Conservation (phyloP, 192 early-diverging fungal genomes). For the Coemansia sp. region DNA sequence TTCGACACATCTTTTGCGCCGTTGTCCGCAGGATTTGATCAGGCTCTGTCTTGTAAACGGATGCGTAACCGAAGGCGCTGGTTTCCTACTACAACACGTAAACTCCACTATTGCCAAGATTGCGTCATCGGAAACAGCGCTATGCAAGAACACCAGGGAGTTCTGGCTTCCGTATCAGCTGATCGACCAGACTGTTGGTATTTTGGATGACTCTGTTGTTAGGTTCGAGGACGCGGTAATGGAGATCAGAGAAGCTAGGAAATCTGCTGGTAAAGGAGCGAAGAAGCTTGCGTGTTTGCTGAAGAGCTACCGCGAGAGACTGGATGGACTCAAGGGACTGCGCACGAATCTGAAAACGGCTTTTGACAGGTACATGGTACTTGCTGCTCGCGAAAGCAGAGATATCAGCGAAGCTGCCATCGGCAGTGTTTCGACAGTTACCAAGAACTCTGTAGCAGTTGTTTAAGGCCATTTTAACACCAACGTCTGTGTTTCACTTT, state of each 20-base stretch:
- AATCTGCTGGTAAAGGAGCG: constrained; percentile 7
- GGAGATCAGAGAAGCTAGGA: constrained; percentile 33
- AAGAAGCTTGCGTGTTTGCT: constrained; percentile 28
- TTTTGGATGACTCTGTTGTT: constrained; percentile 37
- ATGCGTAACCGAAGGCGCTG: constrained; percentile 41
- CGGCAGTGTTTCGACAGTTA: not conserved
- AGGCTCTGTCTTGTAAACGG: constrained; percentile 44
- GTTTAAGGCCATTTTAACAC: not conserved
- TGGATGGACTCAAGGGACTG: constrained; percentile 28
- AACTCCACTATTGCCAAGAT: constrained; percentile 13
- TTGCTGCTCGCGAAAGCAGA: constrained; percentile 45
- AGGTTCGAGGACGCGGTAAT: constrained; percentile 41
- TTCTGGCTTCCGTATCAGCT: constrained; percentile 53
- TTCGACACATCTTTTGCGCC: constrained; percentile 23
- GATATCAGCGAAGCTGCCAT: constrained; percentile 11
- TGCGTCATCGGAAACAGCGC: not conserved
- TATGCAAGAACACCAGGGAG: constrained; percentile 26
- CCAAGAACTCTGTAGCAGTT: not conserved
- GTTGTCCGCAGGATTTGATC: constrained; percentile 51
- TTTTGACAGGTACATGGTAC: constrained; percentile 39
- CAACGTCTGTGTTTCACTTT: not conserved
- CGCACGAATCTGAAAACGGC: constrained; percentile 18
- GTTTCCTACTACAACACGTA: constrained; percentile 48
- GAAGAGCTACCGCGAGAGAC: constrained; percentile 38
- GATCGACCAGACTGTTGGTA: constrained; percentile 45